Evolutionary conservation across 352 stramenopile species (phyloP), one percentile per base, ranked within the genome.

Genomic region (Phytophthora sojae): DNA sequence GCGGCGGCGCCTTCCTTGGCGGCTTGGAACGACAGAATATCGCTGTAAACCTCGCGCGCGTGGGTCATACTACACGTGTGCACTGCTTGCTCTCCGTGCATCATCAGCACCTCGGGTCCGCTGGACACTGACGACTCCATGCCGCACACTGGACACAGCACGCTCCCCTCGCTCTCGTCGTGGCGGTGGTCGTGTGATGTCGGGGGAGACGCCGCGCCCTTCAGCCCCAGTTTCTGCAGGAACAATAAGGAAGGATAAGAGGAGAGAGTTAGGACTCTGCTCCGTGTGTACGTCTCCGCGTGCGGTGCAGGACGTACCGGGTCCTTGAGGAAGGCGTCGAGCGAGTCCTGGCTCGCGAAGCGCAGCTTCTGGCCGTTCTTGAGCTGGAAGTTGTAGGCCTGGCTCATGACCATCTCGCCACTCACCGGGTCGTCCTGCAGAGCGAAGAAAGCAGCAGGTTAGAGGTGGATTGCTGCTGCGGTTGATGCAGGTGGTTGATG

Each of bases 51-150:
- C 52, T 93, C 73, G 17, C 88, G 83, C 23, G 86, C 86, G 64
- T 93, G 86, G 23, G 76, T 82, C 73, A 92, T 70, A 61, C 84
- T 93, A 69, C 86, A 93, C 54, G 86, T 86, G 63, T 89, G 84
- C 56, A 93, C 80, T 12, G 73, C 66, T 45, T 93, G 86, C 14
- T 85, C 70, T 26, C 86, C 82, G 50, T 92, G 25, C 25, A 26
- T 26, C 25, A 26, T 26, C 25, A 26, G 25, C 25, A 26, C 25
- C 25, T 82, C 53, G 4, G 83, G 86, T 0, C 83, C 83, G 35
- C 74, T 62, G 2, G 77, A 64, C 6, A 79, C 64, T 8, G 76
- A 78, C 32, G 84, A 86, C 71, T 89, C 77, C 86, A 93, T 93
- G 52, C 86, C 84, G 37, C 86, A 93, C 39, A 93, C 81, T 0